Conservation (phyloP, 495 filamentous ascomycete species). For the Penicillium silybi region DNA sequence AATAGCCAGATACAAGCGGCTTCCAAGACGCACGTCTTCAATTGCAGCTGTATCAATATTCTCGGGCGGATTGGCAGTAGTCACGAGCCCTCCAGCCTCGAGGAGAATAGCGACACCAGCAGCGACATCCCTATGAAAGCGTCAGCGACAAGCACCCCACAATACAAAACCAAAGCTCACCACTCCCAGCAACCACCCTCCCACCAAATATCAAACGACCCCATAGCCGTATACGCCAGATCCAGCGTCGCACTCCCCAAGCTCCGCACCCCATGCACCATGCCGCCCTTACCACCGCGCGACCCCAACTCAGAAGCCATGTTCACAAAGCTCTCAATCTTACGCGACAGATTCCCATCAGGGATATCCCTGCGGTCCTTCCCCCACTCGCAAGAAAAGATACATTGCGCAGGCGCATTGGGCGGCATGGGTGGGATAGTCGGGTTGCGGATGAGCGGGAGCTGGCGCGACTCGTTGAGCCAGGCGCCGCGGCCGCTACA, state of each 20-base stretch:
- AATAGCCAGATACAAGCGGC: slow-evolving; percentile 62
- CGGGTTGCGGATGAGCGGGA: slow-evolving; percentile 56
- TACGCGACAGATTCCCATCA: slow-evolving; percentile 60
- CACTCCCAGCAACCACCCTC: slow-evolving; percentile 59
- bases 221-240: slow-evolving; percentile 55
- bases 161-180: slow-evolving; percentile 24
- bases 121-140: slow-evolving; percentile 45
- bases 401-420: slow-evolving; percentile 61
- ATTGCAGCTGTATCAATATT: slow-evolving; percentile 51
- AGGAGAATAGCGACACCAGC: slow-evolving; percentile 54
- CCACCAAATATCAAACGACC: slow-evolving; percentile 56
- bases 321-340: slow-evolving; percentile 66
- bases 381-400: slow-evolving; percentile 69
- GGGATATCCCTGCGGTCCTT: slow-evolving; percentile 61
- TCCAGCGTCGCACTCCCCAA: slow-evolving; percentile 59
- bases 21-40: slow-evolving; percentile 53
- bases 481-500: slow-evolving; percentile 59
- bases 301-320: slow-evolving; percentile 61
- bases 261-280: slow-evolving; percentile 56
- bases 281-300: slow-evolving; percentile 58
- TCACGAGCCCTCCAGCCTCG: slow-evolving; percentile 60
- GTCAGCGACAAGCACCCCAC: neutral
- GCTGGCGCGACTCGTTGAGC: slow-evolving; percentile 56
- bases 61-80: slow-evolving; percentile 61
- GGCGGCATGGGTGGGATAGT: slow-evolving; percentile 53